Evolutionary conservation across 345 rosid species (phyloP).

Genomic region (Firmiana major): DNA sequence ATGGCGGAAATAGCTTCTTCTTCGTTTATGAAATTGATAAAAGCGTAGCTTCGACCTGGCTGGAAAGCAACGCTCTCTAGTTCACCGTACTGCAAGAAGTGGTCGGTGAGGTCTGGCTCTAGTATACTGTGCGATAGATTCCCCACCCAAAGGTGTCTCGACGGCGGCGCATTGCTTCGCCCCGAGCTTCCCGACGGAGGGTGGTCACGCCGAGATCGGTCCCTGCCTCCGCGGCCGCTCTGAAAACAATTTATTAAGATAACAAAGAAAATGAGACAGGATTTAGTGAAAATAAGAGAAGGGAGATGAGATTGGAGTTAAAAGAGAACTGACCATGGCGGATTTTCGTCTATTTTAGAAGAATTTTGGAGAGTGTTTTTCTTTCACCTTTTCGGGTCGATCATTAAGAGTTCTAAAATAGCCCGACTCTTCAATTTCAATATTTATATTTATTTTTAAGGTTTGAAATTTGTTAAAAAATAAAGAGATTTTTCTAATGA

Average conservation of each 20-base stretch:
- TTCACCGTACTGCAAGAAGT: slow-evolving; percentile 60
- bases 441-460: too few species aligned
- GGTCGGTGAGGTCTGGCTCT: slow-evolving; percentile 46
- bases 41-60: slow-evolving; percentile 73
- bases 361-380: neutral
- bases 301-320: neutral
- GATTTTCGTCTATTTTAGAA: neutral
- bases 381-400: neutral
- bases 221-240: slow-evolving; percentile 41
- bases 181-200: slow-evolving; percentile 12
- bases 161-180: slow-evolving; percentile 53
- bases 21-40: slow-evolving; percentile 52
- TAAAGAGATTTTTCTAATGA: neutral
- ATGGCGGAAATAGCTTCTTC: slow-evolving; percentile 75
- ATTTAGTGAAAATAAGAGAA: neutral
- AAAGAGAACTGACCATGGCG: slow-evolving; percentile 15
- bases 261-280: neutral
- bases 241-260: slow-evolving; percentile 14
- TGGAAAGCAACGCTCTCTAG: slow-evolving; percentile 75
- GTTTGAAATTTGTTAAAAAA: too few species aligned
- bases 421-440: neutral
- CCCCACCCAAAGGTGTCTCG: slow-evolving; percentile 91
- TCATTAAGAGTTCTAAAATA: neutral
- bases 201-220: slow-evolving; percentile 34
- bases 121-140: slow-evolving; percentile 60